Evolutionary conservation across 2,329 filamentous ascomycete species (phyloP), one percentile per base, ranked within the genome.

Genomic region (Blastomyces gilchristii): DNA sequence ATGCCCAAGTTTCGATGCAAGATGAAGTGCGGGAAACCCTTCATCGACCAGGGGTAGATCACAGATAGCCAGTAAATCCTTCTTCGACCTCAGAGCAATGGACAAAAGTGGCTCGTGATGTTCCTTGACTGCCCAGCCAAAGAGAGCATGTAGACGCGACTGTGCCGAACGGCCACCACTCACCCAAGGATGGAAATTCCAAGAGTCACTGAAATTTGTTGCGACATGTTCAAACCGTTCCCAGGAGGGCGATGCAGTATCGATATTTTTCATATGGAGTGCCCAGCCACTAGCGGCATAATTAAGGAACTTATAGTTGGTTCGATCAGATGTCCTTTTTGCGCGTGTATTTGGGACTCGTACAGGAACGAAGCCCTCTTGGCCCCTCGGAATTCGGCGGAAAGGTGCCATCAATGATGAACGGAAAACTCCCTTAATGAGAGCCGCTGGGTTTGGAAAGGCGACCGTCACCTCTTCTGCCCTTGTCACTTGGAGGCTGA

Each of bases 171-270:
- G 39, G n/a, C 56, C 56, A n/a, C 56, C 56, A 14, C 18, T n/a
- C 12, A 58, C 25, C 56, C 56, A 58, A 43, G 56, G 34, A n/a
- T 58, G 56, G 37, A 58, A 58, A 25, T 58, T 58, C 56, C 56
- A 58, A 12, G 56, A 43, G n/a, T 25, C 12, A 28, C 11, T 45
- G 37, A 43, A 58, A n/a, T 43, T 43, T 58, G 56, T 58, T 43
- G 56, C 56, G 12, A 58, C 2, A 28, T 43, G 34, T 28, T 58
- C 56, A 45, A 58, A 58, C 7, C 39, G 43, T 43, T 16, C 14
- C 56, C 56, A 58, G 9, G 39, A 31, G 3, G 37, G n/a, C 18
- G 56, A 58, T 58, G 39, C 8, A 43, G 9, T 7, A 16, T n/a
- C 5, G 34, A 58, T 58, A n/a, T 16, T 31, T 37, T 58, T 58